Percentiles rank a stretch among this genome's conserved stretches.
These are phyloP conservation scores for Ophiocordyceps sinensis DNA, from an alignment of 2,329 filamentous ascomycete species.

Conservation along the genomic window DNA sequence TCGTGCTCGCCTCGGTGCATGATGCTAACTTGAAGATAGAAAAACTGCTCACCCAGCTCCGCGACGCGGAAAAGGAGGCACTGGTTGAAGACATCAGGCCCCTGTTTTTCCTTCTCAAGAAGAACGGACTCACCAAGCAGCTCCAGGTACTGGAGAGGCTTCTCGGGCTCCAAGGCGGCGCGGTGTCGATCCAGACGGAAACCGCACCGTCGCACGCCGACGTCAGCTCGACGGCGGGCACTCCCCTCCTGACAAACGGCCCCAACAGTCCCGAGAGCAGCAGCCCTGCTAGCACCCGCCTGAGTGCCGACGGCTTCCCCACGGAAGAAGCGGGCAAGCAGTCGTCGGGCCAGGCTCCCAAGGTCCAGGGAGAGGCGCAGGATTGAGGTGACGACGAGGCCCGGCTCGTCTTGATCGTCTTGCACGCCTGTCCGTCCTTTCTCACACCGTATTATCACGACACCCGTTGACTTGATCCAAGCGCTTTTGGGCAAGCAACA, in stretches of 20 bases:
- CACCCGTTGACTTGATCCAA: background rate
- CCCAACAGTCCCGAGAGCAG: constrained; percentile 56
- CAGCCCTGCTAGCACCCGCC: constrained; percentile 48
- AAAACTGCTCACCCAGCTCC: constrained; percentile 56
- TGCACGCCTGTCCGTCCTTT: background rate
- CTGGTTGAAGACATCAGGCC: constrained; percentile 51
- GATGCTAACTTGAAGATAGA: constrained; percentile 33
- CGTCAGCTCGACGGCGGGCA: constrained; percentile 40
- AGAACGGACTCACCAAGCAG: constrained; percentile 51
- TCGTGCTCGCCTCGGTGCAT: too few species aligned
- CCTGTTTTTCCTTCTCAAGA: constrained; percentile 47
- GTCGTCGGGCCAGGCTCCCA: constrained; percentile 6
- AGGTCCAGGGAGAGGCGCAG: constrained; percentile 10
- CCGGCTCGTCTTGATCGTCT: background rate
- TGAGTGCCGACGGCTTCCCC: constrained; percentile 33
- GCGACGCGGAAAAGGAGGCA: constrained; percentile 41
- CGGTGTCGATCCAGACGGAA: constrained; percentile 9
- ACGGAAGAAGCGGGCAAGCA: constrained; percentile 14
- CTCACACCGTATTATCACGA: constrained; percentile 1
- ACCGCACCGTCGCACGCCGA: constrained; percentile 26
- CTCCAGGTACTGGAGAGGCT: constrained; percentile 21
- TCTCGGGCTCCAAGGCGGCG: constrained; percentile 10
- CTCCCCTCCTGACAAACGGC: constrained; percentile 53
- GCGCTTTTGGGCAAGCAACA: background rate
- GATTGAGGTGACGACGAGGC: background rate